phyloP scores from a whole-genome alignment of 768 basidiomycete genomes.

The Pulveroboletus sp. region DNA sequence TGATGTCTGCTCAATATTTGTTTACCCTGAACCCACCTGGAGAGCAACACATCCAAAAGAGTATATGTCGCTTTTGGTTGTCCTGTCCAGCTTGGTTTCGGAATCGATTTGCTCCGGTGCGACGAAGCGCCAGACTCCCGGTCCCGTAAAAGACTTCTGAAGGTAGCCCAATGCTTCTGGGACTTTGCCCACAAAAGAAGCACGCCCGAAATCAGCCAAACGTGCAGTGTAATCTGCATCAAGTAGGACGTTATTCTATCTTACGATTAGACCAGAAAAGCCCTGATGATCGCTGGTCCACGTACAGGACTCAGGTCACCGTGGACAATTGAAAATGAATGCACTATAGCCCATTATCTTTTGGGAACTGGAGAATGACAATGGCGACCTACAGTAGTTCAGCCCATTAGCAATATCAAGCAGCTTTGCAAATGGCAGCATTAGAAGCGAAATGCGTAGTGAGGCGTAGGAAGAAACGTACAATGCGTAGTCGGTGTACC shows the following conservation, averaged over 20 bases:
- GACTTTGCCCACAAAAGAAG: not conserved
- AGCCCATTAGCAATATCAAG: not conserved
- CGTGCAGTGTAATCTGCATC: not conserved
- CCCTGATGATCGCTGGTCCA: not conserved
- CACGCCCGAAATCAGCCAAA: not conserved
- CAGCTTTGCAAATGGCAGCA: not conserved
- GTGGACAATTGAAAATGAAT: not conserved
- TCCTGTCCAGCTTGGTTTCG: not conserved
- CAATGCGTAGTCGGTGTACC: conserved; percentile 2
- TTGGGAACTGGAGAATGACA: not conserved
- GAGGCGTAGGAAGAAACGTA: conserved; percentile 9
- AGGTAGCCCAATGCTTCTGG: not conserved
- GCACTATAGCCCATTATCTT: not conserved
- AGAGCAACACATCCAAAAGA: not conserved
- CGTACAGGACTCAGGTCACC: not conserved
- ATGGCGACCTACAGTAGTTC: not conserved
- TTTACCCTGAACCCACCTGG: not conserved
- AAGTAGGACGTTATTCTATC: not conserved
- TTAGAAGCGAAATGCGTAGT: not conserved
- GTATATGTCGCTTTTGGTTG: not conserved
- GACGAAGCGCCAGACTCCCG: not conserved
- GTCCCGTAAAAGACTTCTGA: not conserved
- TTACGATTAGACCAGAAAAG: not conserved
- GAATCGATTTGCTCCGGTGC: not conserved
- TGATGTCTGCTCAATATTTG: too few relatives aligned